Evolutionary conservation across 805 yeast species (phyloP).

Genomic region (Hanseniaspora lachancei): DNA sequence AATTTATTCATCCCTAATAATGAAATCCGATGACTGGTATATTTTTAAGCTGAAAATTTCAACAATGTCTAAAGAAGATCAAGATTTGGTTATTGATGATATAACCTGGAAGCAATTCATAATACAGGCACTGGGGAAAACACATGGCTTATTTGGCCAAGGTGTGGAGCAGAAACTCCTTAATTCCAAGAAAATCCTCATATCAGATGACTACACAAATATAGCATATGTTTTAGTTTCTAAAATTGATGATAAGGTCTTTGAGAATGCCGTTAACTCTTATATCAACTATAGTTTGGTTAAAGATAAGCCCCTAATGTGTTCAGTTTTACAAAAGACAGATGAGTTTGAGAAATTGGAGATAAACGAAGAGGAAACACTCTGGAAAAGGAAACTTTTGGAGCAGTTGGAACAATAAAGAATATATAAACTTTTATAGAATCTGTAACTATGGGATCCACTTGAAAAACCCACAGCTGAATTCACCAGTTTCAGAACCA

Average conservation of each 20-base stretch:
- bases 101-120: constrained; percentile 32
- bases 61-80: constrained; percentile 18
- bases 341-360: constrained; percentile 20
- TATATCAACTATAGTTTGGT: constrained; percentile 25
- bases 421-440: not conserved
- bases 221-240: constrained; percentile 23
- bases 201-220: not conserved
- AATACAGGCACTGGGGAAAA: constrained; percentile 25
- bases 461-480: constrained; percentile 41
- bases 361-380: constrained; percentile 19
- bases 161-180: constrained; percentile 28
- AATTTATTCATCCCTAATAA: not conserved
- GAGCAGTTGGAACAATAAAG: constrained; percentile 4
- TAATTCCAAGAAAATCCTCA: constrained; percentile 16
- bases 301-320: constrained; percentile 21
- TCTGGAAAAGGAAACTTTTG: constrained; percentile 19
- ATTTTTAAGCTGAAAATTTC: constrained; percentile 13
- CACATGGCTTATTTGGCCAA: constrained; percentile 33
- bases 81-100: constrained; percentile 22
- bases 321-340: constrained; percentile 19
- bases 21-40: constrained; percentile 9
- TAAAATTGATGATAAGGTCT: constrained; percentile 21
- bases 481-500: constrained; percentile 20
- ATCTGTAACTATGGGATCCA: constrained; percentile 29
- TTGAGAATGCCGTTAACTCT: constrained; percentile 25